Conservation (phyloP, 2,329 filamentous ascomycete species). For the Byssothecium circinans region DNA sequence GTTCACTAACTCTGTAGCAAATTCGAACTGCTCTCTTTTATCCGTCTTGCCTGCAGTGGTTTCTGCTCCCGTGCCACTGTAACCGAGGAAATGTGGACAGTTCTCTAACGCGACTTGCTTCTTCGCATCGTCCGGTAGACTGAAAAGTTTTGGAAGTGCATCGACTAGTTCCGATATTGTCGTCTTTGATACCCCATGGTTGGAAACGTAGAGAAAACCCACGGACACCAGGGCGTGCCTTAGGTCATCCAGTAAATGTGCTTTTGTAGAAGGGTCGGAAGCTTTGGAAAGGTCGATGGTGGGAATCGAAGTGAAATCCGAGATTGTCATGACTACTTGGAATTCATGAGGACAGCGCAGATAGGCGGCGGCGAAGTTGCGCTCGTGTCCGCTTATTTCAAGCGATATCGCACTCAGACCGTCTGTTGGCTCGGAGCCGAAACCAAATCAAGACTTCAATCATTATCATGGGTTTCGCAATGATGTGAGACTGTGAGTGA, state of each 20-base stretch:
- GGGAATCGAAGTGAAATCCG: slow-evolving; percentile 41
- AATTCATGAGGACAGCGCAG: too few species aligned
- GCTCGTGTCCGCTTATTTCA: too few species aligned
- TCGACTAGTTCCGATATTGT: slow-evolving; percentile 45
- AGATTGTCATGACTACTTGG: slow-evolving; percentile 4
- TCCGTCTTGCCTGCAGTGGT: slow-evolving; percentile 58
- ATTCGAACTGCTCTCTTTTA: slow-evolving; percentile 61
- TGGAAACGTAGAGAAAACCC: slow-evolving; percentile 58
- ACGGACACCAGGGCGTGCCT: slow-evolving; percentile 53
- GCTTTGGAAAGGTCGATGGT: slow-evolving; percentile 54
- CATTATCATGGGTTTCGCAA: too few species aligned
- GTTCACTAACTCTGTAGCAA: slow-evolving; percentile 58
- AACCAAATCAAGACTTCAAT: background rate
- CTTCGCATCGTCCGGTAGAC: slow-evolving; percentile 8
- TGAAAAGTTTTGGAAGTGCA: slow-evolving; percentile 14
- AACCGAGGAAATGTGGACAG: slow-evolving; percentile 64
- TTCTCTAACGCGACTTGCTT: slow-evolving; percentile 36
- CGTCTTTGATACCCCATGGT: slow-evolving; percentile 50
- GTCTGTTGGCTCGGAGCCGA: background rate
- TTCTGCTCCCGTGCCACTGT: slow-evolving; percentile 59
- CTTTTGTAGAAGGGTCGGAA: slow-evolving; percentile 34
- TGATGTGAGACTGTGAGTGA: background rate
- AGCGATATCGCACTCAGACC: background rate
- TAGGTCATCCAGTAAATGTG: slow-evolving; percentile 47
- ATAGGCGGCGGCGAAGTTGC: too few species aligned